Base-by-base conservation (phyloP, 257 asterid genomes). In the Fraxinus americana region DNA sequence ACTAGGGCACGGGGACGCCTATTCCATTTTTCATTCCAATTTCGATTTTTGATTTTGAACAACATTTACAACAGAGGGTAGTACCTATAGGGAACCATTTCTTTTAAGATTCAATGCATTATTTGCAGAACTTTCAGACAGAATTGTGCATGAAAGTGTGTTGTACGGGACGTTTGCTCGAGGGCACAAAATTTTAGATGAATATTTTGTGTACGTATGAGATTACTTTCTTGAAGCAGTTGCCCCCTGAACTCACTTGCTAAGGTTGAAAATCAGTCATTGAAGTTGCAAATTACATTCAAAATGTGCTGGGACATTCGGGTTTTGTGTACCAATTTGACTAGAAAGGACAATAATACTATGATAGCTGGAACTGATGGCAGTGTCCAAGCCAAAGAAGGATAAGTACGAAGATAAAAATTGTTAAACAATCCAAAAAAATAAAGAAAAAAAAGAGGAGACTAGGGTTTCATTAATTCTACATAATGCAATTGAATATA, bases 21-120 rank as follows among this genome's bases (percentile, higher is more conserved):
- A 25, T 25, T 25, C 27, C 27, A 25, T 25, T 25, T 25, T 25
- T 25, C 27, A 25, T 25, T 25, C 27, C 27, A 25, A 25, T 25
- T 25, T 25, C 27, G 27, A 25, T 25, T 25, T 25, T 25, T 25
- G 27, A 25, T 25, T 25, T 25, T 25, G 27, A 25, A 25, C 27
- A 25, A 25, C 27, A 25, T 25, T 25, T 25, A 25, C 27, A 25
- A 25, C 98, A 0, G 99, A 94, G 73, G 99, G 99, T 36, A 94
- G 98, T 0, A 94, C 99, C 0, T 94, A 98, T 57, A 38, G 99
- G 32, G 99, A 92, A 52, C 89, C 95, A 14, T 94, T 92, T 66
- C 70, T 94, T 71, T 82, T 92, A 32, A 75, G 98, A 79, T 92
- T 94, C 75, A 92, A 96, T 63, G 98, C 97, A 23, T 87, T 94